phyloP scores from a whole-genome alignment of 2,329 filamentous ascomycete species.

The Bipolaris bicolor region DNA sequence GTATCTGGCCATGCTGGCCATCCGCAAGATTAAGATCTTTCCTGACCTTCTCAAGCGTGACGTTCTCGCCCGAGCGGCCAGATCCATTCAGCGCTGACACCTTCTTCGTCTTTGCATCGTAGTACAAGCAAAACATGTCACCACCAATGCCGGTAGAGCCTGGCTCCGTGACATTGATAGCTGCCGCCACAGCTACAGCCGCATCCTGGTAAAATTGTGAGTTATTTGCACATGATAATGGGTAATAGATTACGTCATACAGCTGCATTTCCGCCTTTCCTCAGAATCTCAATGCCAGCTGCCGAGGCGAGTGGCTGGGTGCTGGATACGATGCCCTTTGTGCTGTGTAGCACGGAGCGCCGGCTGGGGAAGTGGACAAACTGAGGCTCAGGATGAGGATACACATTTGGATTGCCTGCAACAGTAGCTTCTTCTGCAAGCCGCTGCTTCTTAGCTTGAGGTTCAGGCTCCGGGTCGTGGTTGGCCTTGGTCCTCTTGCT shows the following conservation, averaged over 20 bases:
- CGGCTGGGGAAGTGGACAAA: constrained; percentile 76
- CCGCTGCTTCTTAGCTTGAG: constrained; percentile 1
- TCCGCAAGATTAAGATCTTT: constrained; percentile 70
- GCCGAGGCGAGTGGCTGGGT: constrained; percentile 88
- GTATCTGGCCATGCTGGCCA: constrained; percentile 66
- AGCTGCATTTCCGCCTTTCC: constrained; percentile 89
- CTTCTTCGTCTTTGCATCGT: constrained; percentile 79
- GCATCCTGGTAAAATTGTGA: constrained; percentile 69
- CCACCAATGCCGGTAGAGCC: constrained; percentile 93
- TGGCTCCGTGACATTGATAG: constrained; percentile 91
- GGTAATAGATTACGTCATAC: constrained; percentile 61
- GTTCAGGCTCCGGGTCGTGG: constrained; percentile 7
- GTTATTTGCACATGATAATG: not conserved
- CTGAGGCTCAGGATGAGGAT: constrained; percentile 56
- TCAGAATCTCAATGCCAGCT: constrained; percentile 84
- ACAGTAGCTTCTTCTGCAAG: constrained; percentile 15
- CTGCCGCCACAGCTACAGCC: constrained; percentile 92
- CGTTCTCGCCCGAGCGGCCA: constrained; percentile 76
- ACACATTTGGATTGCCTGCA: constrained; percentile 50
- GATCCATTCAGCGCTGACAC: constrained; percentile 91
- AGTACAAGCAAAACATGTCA: constrained; percentile 96
- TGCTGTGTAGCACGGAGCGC: constrained; percentile 91
- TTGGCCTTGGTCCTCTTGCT: constrained; percentile 21
- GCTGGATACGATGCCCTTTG: constrained; percentile 87
- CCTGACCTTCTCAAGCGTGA: constrained; percentile 72